phyloP scores from a whole-genome alignment of 768 basidiomycete genomes.

The Chalciporus chontae region DNA sequence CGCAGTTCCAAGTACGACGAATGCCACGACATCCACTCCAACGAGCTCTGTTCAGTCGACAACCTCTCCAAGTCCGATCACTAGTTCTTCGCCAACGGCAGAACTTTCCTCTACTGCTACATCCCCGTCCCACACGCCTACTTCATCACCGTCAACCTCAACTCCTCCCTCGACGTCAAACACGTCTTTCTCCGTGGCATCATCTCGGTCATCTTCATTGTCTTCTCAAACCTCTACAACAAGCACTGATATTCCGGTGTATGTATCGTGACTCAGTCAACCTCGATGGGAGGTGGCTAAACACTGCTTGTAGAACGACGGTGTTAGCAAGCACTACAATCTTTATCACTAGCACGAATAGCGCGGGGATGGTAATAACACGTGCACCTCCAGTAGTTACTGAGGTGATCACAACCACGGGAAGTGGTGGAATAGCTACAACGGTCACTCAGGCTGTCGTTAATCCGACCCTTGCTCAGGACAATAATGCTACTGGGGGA shows the following conservation, averaged over 20 bases:
- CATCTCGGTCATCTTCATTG: conserved; percentile 5
- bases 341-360: conserved; percentile 59
- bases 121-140: conserved; percentile 1
- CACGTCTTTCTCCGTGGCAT: conserved; percentile 9
- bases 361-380: conserved; percentile 43
- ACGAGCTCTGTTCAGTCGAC: conserved; percentile 21
- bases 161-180: conserved; percentile 14
- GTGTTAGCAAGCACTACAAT: conserved; percentile 45
- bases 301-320: conserved; percentile 43
- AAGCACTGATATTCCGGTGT: conserved; percentile 19
- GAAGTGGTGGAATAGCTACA: conserved; percentile 46
- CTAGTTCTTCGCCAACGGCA: conserved; percentile 11
- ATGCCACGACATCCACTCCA: conserved; percentile 19
- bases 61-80: conserved; percentile 10
- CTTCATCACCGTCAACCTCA: conserved; percentile 18
- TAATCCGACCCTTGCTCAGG: conserved; percentile 68
- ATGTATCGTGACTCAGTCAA: conserved; percentile 19
- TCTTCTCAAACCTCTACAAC: conserved; percentile 7
- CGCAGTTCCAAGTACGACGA: conserved; percentile 12
- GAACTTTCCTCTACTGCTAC: conserved; percentile 4
- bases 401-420: conserved; percentile 50
- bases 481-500: conserved; percentile 37
- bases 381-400: conserved; percentile 59
- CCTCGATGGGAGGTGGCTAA: conserved; percentile 7
- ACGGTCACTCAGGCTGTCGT: conserved; percentile 61